Base-by-base conservation (phyloP, 1,284 basidiomycete species). In the Mycosarcoma maydis region DNA sequence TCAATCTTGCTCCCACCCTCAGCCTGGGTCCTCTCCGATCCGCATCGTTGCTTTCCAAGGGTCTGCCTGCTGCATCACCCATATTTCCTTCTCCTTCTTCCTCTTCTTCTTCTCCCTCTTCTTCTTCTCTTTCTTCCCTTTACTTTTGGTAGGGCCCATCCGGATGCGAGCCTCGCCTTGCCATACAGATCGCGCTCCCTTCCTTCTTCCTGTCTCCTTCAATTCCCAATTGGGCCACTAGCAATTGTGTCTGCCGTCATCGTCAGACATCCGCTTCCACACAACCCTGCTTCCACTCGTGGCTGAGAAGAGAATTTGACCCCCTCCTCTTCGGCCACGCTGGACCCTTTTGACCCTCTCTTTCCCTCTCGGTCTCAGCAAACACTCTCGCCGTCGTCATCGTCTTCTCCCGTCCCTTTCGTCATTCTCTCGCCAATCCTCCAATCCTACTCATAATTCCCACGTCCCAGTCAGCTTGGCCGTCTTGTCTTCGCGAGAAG, bases 311-410 rank as follows among this genome's bases (percentile, higher is more conserved):
- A 57, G 40, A 30, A 17, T 24, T 48, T 9, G 11, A n/a, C 33
- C 1, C 33, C 1, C 43, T 36, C 36, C 34, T 49, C 52, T 50
- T 26, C 50, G 48, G 60, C 49, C 60, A 64, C 60, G 40, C 45
- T 57, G 51, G 60, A 64, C 53, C 60, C 60, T 57, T 46, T n/a
- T 16, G 30, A 26, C 19, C 23, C 39, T 43, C 20, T 11, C 27
- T 19, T 33, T 20, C 40, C 23, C 36, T 29, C 32, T 11, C 33
- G 43, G 17, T 22, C 48, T 40, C 24, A 29, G 40, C 29, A 29
- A 24, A 20, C 11, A 39, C 4, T 20, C 26, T 42, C 33, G 32
- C 30, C 30, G 20, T 36, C 32, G 32, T 24, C 45, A 26, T 41
- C 33, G 13, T 38, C 38, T n/a, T 14, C 13, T 37, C 29, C 24